Evolutionary conservation across 768 basidiomycete species (phyloP).

Genomic region (Scleroderma bovista): DNA sequence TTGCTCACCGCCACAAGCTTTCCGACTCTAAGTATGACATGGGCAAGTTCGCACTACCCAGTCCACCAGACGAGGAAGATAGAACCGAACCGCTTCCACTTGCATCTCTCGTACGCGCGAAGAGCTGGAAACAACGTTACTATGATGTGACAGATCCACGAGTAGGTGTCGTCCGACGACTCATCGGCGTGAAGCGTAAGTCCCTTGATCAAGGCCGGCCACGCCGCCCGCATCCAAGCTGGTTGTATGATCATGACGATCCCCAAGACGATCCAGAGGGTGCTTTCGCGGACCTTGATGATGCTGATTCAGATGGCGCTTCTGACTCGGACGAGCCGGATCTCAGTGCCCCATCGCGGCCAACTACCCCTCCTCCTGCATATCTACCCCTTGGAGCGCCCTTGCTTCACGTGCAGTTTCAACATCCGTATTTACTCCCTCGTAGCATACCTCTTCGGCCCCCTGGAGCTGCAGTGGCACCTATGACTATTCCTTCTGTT

Average conservation of each 20-base stretch:
- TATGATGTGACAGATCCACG: conserved; percentile 64
- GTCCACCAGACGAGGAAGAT: conserved; percentile 51
- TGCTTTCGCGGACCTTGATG: conserved; percentile 31
- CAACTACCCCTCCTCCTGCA: conserved; percentile 63
- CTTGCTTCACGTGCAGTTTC: conserved; percentile 63
- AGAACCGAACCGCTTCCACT: conserved; percentile 22
- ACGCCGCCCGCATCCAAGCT: conserved; percentile 35
- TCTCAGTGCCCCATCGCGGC: conserved; percentile 35
- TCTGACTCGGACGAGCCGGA: conserved; percentile 39
- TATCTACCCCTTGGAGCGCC: conserved; percentile 69
- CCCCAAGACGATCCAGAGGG: conserved; percentile 33
- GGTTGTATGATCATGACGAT: conserved; percentile 47
- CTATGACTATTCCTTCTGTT: conserved; percentile 37
- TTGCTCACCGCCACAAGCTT: conserved; percentile 54
- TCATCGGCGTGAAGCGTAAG: conserved; percentile 71
- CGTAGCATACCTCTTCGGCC: conserved; percentile 56
- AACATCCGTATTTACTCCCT: conserved; percentile 57
- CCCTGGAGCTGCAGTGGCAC: conserved; percentile 47
- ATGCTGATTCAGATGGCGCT: conserved; percentile 35
- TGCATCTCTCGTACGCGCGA: conserved; percentile 12
- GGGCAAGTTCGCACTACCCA: conserved; percentile 71
- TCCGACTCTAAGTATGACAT: conserved; percentile 68
- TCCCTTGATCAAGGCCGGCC: conserved; percentile 33
- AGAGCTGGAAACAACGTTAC: conserved; percentile 51
- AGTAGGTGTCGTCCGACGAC: conserved; percentile 57